Evolutionary conservation across 768 basidiomycete species (phyloP).

Genomic region (Scleroderma bovista): DNA sequence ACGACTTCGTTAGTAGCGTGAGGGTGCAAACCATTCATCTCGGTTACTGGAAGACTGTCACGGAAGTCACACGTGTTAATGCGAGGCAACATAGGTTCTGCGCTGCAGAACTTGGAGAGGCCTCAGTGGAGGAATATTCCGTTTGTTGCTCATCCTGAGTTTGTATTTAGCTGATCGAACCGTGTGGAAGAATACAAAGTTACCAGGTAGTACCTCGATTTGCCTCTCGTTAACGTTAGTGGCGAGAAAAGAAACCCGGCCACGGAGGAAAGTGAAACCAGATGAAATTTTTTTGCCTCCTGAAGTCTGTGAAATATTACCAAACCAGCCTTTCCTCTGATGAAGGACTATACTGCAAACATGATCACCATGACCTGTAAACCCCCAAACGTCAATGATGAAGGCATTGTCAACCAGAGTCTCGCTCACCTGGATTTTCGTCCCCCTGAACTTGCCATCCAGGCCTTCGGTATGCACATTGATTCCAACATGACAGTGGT

Average conservation of each 20-base stretch:
- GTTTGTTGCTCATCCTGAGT: too few species aligned
- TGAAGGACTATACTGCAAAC: slow-evolving; percentile 33
- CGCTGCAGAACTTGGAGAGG: slow-evolving; percentile 35
- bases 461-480: slow-evolving; percentile 36
- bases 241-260: slow-evolving; percentile 12
- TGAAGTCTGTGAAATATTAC: slow-evolving; percentile 39
- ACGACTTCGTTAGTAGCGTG: too few species aligned
- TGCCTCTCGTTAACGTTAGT: slow-evolving; percentile 38
- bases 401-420: slow-evolving; percentile 32
- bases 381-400: slow-evolving; percentile 36
- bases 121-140: slow-evolving; percentile 44
- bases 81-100: slow-evolving; percentile 38
- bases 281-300: slow-evolving; percentile 31
- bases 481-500: slow-evolving; percentile 40
- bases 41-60: slow-evolving; percentile 71
- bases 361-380: slow-evolving; percentile 40
- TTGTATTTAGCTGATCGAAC: neutral
- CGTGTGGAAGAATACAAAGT: slow-evolving; percentile 32
- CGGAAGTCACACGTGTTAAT: slow-evolving; percentile 39
- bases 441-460: slow-evolving; percentile 19
- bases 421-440: slow-evolving; percentile 33
- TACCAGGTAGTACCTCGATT: slow-evolving; percentile 26
- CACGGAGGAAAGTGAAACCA: neutral
- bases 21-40: slow-evolving; percentile 42
- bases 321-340: slow-evolving; percentile 29